Evolutionary conservation across 1,284 basidiomycete genomes (phyloP).

Genomic region (Amanita bisporigera): DNA sequence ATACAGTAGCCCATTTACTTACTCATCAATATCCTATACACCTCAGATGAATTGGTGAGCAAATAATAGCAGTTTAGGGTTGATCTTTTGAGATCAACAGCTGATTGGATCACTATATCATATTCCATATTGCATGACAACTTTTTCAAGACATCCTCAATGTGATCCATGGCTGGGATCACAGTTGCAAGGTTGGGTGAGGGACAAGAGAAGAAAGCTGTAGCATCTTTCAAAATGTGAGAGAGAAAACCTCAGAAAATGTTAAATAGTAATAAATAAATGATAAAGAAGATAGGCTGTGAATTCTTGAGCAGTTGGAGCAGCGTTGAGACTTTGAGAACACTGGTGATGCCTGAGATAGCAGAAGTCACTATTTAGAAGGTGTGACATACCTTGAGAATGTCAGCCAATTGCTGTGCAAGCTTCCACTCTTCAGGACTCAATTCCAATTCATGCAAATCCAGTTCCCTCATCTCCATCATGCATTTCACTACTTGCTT

Average conservation of each 20-base stretch:
- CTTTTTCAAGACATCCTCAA: conserved; percentile 23
- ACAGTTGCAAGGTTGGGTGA: conserved; percentile 31
- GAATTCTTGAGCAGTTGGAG: not conserved
- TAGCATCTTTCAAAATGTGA: conserved; percentile 37
- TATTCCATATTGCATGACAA: not conserved
- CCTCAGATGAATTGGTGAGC: conserved; percentile 15
- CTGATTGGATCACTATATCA: conserved; percentile 1
- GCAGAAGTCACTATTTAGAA: not conserved
- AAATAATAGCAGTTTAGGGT: conserved; percentile 18
- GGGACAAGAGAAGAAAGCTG: conserved; percentile 29
- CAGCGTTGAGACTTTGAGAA: not conserved
- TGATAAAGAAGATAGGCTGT: too few relatives aligned
- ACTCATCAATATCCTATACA: conserved; percentile 27
- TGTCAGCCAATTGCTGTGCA: conserved; percentile 1
- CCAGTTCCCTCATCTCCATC: not conserved
- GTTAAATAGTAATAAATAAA: not conserved
- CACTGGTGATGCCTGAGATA: not conserved
- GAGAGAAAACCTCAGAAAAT: not conserved
- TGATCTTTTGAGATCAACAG: conserved; percentile 8
- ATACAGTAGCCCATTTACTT: conserved; percentile 11
- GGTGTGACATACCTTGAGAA: not conserved
- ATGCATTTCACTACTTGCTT: not conserved
- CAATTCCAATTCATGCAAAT: not conserved
- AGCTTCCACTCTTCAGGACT: conserved; percentile 4
- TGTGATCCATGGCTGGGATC: conserved; percentile 37